Conservation (phyloP, 805 yeast species). For the Maudiozyma bulderi region DNA sequence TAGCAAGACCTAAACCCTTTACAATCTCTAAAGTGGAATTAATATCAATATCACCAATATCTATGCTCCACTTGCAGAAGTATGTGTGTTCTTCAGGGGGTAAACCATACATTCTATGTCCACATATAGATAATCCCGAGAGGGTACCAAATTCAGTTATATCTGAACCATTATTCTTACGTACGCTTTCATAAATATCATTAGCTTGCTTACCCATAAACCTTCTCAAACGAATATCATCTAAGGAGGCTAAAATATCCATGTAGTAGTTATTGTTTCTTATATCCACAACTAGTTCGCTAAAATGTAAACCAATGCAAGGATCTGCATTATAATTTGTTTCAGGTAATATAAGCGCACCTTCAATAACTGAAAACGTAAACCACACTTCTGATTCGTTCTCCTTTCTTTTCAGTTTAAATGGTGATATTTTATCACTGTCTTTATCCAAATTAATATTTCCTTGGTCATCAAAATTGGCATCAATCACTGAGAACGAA, state of each 20-base stretch:
- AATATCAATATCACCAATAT: slow-evolving; percentile 47
- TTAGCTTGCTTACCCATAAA: slow-evolving; percentile 10
- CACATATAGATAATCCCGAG: slow-evolving; percentile 55
- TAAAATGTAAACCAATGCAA: slow-evolving; percentile 53
- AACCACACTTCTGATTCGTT: slow-evolving; percentile 75
- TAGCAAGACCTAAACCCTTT: slow-evolving; percentile 34
- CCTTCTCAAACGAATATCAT: slow-evolving; percentile 11
- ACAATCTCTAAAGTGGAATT: slow-evolving; percentile 42
- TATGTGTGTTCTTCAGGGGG: slow-evolving; percentile 87
- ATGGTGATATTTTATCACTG: background rate
- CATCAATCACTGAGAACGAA: background rate
- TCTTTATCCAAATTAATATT: no score
- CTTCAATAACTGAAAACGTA: slow-evolving; percentile 58
- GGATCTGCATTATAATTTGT: slow-evolving; percentile 56
- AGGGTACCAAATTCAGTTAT: slow-evolving; percentile 14
- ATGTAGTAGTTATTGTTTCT: slow-evolving; percentile 85
- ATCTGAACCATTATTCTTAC: slow-evolving; percentile 14
- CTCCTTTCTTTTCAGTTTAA: slow-evolving; percentile 36
- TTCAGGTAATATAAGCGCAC: slow-evolving; percentile 65
- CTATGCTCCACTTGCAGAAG: slow-evolving; percentile 83
- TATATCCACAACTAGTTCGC: slow-evolving; percentile 64
- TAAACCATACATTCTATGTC: slow-evolving; percentile 86
- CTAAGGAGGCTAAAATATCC: slow-evolving; percentile 68
- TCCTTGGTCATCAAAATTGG: background rate
- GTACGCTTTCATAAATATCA: slow-evolving; percentile 24